Evolutionary conservation across 2,329 filamentous ascomycete genomes (phyloP).

Genomic region (Epichloe brachyelytri): DNA sequence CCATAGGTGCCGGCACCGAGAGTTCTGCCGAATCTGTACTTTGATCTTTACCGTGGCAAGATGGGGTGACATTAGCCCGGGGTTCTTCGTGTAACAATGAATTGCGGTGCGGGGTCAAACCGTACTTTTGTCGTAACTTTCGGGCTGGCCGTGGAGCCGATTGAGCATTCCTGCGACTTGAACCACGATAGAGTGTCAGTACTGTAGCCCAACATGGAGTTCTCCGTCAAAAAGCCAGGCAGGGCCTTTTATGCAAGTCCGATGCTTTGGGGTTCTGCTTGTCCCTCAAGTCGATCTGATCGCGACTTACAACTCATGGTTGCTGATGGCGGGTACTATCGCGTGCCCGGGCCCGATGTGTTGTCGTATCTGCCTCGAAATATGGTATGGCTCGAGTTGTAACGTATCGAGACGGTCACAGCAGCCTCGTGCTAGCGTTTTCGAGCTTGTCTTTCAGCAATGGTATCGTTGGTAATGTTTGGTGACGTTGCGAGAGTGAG

Average conservation of each 20-base stretch:
- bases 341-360: not conserved
- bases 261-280: not conserved
- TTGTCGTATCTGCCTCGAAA: not conserved
- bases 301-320: constrained; percentile 21
- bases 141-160: constrained; percentile 90
- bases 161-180: constrained; percentile 82
- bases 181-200: constrained; percentile 1
- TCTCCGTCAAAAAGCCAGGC: not conserved
- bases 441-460: not conserved
- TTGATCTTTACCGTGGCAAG: constrained; percentile 40
- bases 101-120: constrained; percentile 10
- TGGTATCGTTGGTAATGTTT: not conserved
- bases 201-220: not conserved
- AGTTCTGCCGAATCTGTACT: constrained; percentile 85
- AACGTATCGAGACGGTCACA: not conserved
- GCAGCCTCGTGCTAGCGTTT: not conserved
- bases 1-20: constrained; percentile 96
- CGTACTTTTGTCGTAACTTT: constrained; percentile 97
- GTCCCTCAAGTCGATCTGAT: not conserved
- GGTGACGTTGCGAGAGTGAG: not conserved
- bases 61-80: not conserved
- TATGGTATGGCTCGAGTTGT: not conserved
- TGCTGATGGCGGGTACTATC: constrained; percentile 15
- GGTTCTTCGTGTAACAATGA: constrained; percentile 6
- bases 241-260: not conserved